Evolutionary conservation across 179 eudicot genomes (phyloP).

Genomic region (Heliamphora pulchella): DNA sequence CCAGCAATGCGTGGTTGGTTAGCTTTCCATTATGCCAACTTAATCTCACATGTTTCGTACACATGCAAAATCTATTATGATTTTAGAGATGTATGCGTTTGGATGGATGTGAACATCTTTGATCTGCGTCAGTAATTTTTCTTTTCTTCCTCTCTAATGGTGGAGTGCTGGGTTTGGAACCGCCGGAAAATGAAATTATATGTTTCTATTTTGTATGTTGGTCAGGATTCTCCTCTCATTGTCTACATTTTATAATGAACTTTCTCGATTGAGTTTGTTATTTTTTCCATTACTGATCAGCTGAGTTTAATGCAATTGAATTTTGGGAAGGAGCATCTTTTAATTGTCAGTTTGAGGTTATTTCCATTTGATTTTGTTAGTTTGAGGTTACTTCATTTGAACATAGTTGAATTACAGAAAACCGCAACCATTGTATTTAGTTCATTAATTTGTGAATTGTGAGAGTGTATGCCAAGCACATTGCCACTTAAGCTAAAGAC

Average conservation of each 20-base stretch:
- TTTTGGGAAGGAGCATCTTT: not conserved
- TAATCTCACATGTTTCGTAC: not conserved
- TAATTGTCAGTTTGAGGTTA: not conserved
- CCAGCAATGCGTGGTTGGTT: constrained; percentile 59
- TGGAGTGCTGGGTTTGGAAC: not conserved
- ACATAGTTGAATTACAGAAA: not conserved
- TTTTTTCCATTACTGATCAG: not conserved
- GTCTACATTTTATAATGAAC: not conserved
- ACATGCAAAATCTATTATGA: no score
- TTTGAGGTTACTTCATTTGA: no score
- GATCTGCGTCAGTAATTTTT: not conserved
- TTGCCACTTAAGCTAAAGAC: not conserved
- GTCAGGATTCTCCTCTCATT: not conserved
- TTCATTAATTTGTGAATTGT: not conserved
- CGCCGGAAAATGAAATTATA: not conserved
- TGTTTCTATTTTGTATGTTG: not conserved
- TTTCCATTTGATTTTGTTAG: not conserved
- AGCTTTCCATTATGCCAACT: not conserved
- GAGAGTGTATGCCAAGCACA: not conserved
- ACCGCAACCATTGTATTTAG: not conserved
- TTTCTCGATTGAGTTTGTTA: not conserved
- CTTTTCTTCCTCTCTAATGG: not conserved
- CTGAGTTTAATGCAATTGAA: not conserved
- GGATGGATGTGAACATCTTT: not conserved
- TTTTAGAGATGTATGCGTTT: not conserved